phyloP scores from a whole-genome alignment of 352 stramenopile genomes.

The Globisporangium nagaii region DNA sequence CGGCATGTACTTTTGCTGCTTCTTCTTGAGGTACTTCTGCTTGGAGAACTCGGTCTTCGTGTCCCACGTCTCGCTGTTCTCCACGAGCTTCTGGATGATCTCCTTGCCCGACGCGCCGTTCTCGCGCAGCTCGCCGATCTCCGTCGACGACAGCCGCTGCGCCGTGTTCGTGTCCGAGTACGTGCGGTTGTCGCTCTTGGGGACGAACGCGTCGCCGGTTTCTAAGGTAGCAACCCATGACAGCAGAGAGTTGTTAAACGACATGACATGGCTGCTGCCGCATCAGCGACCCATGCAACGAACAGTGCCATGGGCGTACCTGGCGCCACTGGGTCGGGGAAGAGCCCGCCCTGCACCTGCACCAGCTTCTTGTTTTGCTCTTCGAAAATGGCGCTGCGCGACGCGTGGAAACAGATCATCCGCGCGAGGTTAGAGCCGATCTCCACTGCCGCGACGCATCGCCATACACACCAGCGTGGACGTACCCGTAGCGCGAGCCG shows the following conservation, averaged over 20 bases:
- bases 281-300: too few relatives aligned
- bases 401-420: background rate
- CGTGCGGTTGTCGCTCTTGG: conserved; percentile 69
- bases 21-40: conserved; percentile 96
- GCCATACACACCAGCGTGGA: too few relatives aligned
- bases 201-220: conserved; percentile 74
- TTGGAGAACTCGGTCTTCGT: conserved; percentile 95
- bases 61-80: conserved; percentile 94
- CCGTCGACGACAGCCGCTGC: conserved; percentile 64
- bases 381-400: conserved; percentile 65
- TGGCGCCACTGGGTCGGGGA: conserved; percentile 75
- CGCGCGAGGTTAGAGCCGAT: background rate
- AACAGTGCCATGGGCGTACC: conserved; percentile 30
- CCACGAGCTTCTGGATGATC: conserved; percentile 91
- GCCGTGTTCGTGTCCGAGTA: conserved; percentile 85
- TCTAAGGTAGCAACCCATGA: conserved; percentile 25
- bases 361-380: conserved; percentile 81
- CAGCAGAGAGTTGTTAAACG: background rate
- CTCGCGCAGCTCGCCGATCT: conserved; percentile 67
- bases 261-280: too few relatives aligned
- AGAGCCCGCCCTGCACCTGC: conserved; percentile 62
- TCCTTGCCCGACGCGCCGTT: conserved; percentile 66
- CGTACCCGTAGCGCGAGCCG: conserved; percentile 65
- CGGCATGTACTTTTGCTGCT: conserved; percentile 92
- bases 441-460: background rate